phyloP scores from a whole-genome alignment of 2,329 filamentous ascomycete species.

The Pseudogymnoascus sp. region DNA sequence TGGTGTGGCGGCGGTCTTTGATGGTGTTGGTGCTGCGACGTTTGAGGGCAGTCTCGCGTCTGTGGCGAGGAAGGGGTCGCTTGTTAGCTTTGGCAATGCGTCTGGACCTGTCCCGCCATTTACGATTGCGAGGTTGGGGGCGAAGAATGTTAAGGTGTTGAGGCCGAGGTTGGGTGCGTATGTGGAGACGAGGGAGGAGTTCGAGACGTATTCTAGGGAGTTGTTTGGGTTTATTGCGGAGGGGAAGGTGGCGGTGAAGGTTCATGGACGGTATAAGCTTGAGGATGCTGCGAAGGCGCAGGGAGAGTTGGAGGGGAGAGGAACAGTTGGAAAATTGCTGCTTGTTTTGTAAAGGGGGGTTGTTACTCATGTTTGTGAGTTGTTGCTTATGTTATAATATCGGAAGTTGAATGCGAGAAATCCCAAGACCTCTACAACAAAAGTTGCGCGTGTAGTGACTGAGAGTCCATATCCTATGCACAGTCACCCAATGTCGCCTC shows the following conservation, averaged over 20 bases:
- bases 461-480: not conserved
- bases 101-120: constrained; percentile 69
- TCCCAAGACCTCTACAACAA: not conserved
- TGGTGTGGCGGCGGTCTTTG: constrained; percentile 73
- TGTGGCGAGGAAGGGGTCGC: constrained; percentile 67
- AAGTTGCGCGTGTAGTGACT: not conserved
- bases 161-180: constrained; percentile 71
- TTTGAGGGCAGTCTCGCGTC: constrained; percentile 72
- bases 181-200: constrained; percentile 60
- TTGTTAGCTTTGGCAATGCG: constrained; percentile 77
- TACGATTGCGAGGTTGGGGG: constrained; percentile 45
- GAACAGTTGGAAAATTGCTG: constrained; percentile 77
- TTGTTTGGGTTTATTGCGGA: constrained; percentile 65
- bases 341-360: constrained; percentile 50
- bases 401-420: not conserved
- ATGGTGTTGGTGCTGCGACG: constrained; percentile 78
- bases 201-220: constrained; percentile 62
- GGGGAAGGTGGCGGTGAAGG: constrained; percentile 61
- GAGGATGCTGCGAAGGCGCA: constrained; percentile 68
- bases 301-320: constrained; percentile 69
- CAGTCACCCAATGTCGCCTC: not conserved
- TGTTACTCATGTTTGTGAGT: not conserved
- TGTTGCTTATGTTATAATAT: not conserved
- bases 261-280: constrained; percentile 73
- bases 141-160: constrained; percentile 72